A percentile compares a stretch with the other conserved stretches of the same genome.
Conservation (phyloP, 2,329 filamentous ascomycete genomes). For the Cercospora beticola region DNA sequence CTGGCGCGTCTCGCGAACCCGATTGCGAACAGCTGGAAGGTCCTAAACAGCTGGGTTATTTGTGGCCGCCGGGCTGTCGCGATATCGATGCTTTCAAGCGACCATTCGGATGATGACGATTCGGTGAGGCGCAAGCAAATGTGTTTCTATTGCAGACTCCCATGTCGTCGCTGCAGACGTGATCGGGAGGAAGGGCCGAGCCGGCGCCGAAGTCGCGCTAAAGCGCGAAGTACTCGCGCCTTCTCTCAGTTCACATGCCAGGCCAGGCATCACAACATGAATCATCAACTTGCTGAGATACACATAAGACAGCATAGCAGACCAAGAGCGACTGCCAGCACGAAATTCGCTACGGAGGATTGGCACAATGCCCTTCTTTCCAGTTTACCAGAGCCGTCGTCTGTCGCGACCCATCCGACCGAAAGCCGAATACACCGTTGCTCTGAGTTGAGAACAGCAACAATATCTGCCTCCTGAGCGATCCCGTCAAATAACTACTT, state of each 20-base stretch:
- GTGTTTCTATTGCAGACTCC: not conserved
- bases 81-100: not conserved
- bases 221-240: not conserved
- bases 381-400: not conserved
- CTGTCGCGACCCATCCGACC: not conserved
- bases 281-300: not conserved
- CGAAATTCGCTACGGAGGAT: not conserved
- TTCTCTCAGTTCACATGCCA: not conserved
- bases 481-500: slow-evolving; percentile 30
- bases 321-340: not conserved
- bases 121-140: not conserved
- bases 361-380: not conserved
- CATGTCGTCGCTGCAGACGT: not conserved
- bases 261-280: not conserved
- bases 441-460: not conserved
- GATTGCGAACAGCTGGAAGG: not conserved
- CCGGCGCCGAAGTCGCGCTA: not conserved
- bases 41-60: not conserved
- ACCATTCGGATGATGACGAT: not conserved
- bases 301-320: not conserved
- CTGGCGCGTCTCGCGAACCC: not conserved
- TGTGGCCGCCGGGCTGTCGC: not conserved
- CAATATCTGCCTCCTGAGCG: not conserved
- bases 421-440: not conserved
- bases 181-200: not conserved